Evolutionary conservation across 192 early-diverging fungal genomes (phyloP), one percentile per base, ranked within the genome.

Genomic region (Entomortierella beljakovae): DNA sequence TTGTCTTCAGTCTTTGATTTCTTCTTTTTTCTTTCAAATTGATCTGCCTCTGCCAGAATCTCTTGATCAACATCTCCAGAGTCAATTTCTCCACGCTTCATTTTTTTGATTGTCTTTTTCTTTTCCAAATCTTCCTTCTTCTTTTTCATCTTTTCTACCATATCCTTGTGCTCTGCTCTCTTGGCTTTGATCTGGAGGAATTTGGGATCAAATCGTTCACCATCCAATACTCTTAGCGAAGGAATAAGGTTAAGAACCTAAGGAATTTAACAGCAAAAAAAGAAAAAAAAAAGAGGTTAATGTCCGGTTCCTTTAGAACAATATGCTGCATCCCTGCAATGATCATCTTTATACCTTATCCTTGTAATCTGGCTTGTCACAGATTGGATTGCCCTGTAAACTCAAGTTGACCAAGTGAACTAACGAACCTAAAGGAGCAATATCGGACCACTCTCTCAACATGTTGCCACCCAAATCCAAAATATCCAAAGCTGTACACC

Each of bases 381-480:
- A 80, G 61, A 89, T 80, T 46, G 91, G 87, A 58, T 93, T 89
- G 48, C 92, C 91, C 46, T 92, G 92, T 33, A 95, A 60, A 50
- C 89, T 94, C 33, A 94, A 70, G 35, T 94, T 92, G 61, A 83
- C 77, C 31, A 94, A 63, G 57, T 80, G 70, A 25, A 80, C 72
- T 40, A 89, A 61, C 3, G 83, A 83, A 9, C 83, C 84, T 33
- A 92, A 71, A 9, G 81, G 54, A n/a, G 77, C 87, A 31, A 92
- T 74, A 60, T 92, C 87, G 53, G 82, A 76, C 87, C 89, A 92
- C 13, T 85, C 82, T 26, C 80, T 57, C 28, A 95, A 65, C 42
- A 85, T 52, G 65, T 95, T 95, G 57, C 86, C 85, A 15, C 92
- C 93, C 11, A 95, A 57, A 74, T 96, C 93, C 46, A 95, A 54